phyloP scores from a whole-genome alignment of 257 asterid genomes.

The Scutellaria minor region DNA sequence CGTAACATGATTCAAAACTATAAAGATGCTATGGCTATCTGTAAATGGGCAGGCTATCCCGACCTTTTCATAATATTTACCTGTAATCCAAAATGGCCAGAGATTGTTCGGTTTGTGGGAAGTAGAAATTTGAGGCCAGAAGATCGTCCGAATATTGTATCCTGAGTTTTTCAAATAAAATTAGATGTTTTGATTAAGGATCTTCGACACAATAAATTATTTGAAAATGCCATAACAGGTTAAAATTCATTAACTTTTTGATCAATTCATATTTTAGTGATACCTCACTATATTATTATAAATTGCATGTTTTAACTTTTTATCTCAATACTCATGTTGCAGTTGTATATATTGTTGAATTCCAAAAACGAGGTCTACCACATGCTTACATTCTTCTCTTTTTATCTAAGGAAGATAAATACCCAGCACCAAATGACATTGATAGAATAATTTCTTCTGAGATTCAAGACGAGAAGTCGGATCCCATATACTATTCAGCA shows the following conservation, averaged over 20 bases:
- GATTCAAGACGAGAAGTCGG: no score
- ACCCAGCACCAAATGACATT: background rate
- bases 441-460: background rate
- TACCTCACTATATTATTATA: no score
- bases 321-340: background rate
- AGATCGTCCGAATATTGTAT: background rate
- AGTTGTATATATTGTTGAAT: background rate
- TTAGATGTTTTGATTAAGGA: background rate
- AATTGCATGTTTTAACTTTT: no score
- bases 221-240: no score
- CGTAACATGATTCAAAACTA: background rate
- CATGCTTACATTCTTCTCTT: background rate
- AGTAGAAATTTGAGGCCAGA: background rate
- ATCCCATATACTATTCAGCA: no score
- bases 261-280: no score
- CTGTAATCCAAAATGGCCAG: background rate
- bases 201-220: no score
- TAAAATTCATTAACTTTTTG: no score
- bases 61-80: background rate
- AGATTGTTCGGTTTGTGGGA: background rate
- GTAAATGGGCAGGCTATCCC: background rate
- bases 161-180: background rate
- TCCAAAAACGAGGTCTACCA: background rate
- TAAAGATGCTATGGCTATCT: constrained; percentile 15
- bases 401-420: background rate